Evolutionary conservation across 1,284 basidiomycete genomes (phyloP), one percentile per base, ranked within the genome.

Genomic region (Tilletia indica): DNA sequence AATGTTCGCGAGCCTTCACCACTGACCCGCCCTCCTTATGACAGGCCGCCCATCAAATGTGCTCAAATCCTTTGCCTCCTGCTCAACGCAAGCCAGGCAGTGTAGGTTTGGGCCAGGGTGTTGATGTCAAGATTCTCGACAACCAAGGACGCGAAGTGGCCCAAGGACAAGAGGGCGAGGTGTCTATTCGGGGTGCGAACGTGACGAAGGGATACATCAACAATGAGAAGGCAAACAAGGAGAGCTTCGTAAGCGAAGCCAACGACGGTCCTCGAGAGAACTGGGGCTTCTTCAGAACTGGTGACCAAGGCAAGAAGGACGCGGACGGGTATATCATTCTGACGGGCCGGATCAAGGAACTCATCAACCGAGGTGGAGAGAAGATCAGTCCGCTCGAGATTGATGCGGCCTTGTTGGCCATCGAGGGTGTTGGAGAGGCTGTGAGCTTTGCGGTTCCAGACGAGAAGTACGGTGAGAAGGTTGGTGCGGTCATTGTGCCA

Each of bases 351-450:
- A 82, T 83, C 72, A 84, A 83, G 61, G 81, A 85, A 72, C 74
- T 84, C 56, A 82, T 84, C 77, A 84, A 83, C 77, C 77, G 83
- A 73, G 89, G 89, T 14, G 90, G 90, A 2, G 90, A 91, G 81
- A 90, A 90, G 74, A 88, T 90, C 72, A 89, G 88, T 5, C 90
- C 90, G 0, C 88, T 90, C 74, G 89, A 91, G 83, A 83, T 90
- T 19, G 86, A 88, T 74, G 81, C 84, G 0, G 87, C 87, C 0
- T 78, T 91, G 14, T 82, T 86, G 3, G 77, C 82, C 1, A 80
- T 88, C n/a, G 74, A 83, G 1, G 87, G 87, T 39, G 86, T 90
- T 19, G 79, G 80, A 19, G 89, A 90, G 64, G 88, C 88, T 3
- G 85, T 85, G 0, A 76, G 72, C 85, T 88, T 86, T 70, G 82